Conservation (phyloP, 495 filamentous ascomycete species). For the Xanthoparmelia taractica region DNA sequence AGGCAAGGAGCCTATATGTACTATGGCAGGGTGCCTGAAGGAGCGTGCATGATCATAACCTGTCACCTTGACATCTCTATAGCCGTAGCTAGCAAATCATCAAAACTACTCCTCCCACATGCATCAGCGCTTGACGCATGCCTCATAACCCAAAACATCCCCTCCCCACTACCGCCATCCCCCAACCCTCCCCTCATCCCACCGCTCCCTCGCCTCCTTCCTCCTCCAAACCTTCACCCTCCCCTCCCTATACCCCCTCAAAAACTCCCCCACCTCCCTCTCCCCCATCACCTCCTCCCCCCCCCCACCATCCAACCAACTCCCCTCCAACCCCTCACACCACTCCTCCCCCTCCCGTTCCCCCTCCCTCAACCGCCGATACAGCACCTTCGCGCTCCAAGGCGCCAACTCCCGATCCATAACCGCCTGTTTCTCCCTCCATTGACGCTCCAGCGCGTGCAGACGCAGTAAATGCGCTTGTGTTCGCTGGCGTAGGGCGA, state of each 20-base stretch:
- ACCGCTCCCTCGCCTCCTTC: slow-evolving; percentile 75
- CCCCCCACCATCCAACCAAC: slow-evolving; percentile 59
- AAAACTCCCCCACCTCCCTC: slow-evolving; percentile 76
- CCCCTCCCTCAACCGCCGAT: slow-evolving; percentile 64
- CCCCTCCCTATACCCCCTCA: slow-evolving; percentile 66
- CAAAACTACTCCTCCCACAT: not conserved
- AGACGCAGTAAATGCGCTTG: slow-evolving; percentile 76
- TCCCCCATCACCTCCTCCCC: slow-evolving; percentile 48
- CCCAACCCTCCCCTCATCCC: slow-evolving; percentile 91
- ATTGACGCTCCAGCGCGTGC: slow-evolving; percentile 80
- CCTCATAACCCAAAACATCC: too few relatives aligned
- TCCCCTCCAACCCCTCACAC: slow-evolving; percentile 77
- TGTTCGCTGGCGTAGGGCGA: slow-evolving; percentile 53
- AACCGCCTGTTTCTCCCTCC: slow-evolving; percentile 77
- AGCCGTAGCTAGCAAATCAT: not conserved
- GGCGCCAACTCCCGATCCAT: slow-evolving; percentile 80
- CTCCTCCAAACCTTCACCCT: slow-evolving; percentile 66
- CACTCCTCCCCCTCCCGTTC: slow-evolving; percentile 78
- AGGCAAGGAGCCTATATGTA: not conserved
- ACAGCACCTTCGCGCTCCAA: slow-evolving; percentile 77
- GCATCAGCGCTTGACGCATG: slow-evolving; percentile 5
- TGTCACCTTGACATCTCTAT: not conserved
- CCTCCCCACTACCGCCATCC: slow-evolving; percentile 67
- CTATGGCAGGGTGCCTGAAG: not conserved
- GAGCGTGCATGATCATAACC: not conserved